phyloP scores from a whole-genome alignment of 2,329 filamentous ascomycete species.

The Scedosporium dehoogii region DNA sequence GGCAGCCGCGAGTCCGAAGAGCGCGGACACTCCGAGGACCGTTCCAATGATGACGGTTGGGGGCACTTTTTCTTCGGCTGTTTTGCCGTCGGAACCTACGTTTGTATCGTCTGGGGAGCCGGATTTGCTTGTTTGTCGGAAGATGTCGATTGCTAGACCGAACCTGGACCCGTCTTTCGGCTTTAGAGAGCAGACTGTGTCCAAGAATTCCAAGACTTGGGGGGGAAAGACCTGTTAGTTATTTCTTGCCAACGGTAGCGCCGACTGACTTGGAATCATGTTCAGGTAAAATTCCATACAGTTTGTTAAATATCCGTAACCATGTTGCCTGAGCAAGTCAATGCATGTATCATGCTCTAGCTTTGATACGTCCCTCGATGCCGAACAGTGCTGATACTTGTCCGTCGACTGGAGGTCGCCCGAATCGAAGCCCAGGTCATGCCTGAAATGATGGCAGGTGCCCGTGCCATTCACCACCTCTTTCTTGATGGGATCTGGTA shows the following conservation, averaged over 20 bases:
- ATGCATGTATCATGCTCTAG: slow-evolving; percentile 21
- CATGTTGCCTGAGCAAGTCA: slow-evolving; percentile 17
- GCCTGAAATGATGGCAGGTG: slow-evolving; percentile 29
- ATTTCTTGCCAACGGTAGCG: background rate
- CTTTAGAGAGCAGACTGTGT: background rate
- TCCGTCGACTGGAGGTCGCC: slow-evolving; percentile 12
- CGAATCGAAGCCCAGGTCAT: slow-evolving; percentile 24
- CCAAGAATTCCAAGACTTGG: background rate
- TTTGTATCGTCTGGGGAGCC: background rate
- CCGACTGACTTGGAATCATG: background rate
- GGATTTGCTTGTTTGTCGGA: background rate
- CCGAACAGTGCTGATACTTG: slow-evolving; percentile 27
- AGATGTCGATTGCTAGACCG: background rate
- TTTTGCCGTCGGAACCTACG: background rate
- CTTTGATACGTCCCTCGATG: slow-evolving; percentile 6
- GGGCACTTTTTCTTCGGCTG: slow-evolving; percentile 31
- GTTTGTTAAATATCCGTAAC: slow-evolving; percentile 36
- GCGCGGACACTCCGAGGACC: slow-evolving; percentile 29
- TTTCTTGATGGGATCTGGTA: slow-evolving; percentile 16
- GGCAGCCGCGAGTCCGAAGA: slow-evolving; percentile 29
- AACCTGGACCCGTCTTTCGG: background rate
- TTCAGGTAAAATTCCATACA: slow-evolving; percentile 24
- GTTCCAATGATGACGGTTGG: slow-evolving; percentile 44
- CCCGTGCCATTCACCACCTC: slow-evolving; percentile 32
- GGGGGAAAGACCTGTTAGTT: background rate